phyloP scores from a whole-genome alignment of 1,284 basidiomycete species.

The Tilletiopsis washingtonensis region DNA sequence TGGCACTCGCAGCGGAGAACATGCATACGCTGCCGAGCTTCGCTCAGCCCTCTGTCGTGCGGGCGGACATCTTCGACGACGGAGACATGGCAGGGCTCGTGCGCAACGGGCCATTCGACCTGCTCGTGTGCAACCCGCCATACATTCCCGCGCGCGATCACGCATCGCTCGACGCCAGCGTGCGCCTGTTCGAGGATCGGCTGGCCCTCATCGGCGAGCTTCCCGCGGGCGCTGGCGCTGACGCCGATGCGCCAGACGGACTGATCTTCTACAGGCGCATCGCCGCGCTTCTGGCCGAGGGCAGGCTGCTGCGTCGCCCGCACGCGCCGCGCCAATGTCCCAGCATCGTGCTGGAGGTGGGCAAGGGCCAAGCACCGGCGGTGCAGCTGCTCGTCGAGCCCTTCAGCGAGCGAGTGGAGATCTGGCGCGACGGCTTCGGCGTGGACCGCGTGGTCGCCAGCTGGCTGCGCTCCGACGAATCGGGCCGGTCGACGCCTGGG shows the following conservation, averaged over 20 bases:
- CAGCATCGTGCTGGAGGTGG: not conserved
- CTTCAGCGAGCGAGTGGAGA: not conserved
- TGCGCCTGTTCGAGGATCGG: conserved; percentile 5
- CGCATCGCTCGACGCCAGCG: conserved; percentile 46
- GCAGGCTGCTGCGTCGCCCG: not conserved
- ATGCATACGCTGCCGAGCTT: not conserved
- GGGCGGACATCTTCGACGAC: not conserved
- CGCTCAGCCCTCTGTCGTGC: not conserved
- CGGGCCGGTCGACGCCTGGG: too few species aligned
- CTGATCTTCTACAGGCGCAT: not conserved
- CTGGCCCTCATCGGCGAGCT: conserved; percentile 1
- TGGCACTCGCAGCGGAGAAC: conserved; percentile 1
- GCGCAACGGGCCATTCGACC: conserved; percentile 53
- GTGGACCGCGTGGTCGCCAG: not conserved
- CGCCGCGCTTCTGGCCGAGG: not conserved
- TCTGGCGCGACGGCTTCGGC: not conserved
- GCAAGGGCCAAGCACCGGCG: not conserved
- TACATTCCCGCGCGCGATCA: conserved; percentile 68
- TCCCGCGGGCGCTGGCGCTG: not conserved
- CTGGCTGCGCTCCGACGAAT: not conserved
- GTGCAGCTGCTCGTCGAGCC: not conserved
- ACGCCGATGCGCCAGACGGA: not conserved
- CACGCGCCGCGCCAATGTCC: not conserved
- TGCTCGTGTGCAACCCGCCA: conserved; percentile 86
- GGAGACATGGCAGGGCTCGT: not conserved